These are phyloP conservation scores for Solanum appendiculatum DNA, from an alignment of 257 asterid genomes.

Conservation along the genomic window DNA sequence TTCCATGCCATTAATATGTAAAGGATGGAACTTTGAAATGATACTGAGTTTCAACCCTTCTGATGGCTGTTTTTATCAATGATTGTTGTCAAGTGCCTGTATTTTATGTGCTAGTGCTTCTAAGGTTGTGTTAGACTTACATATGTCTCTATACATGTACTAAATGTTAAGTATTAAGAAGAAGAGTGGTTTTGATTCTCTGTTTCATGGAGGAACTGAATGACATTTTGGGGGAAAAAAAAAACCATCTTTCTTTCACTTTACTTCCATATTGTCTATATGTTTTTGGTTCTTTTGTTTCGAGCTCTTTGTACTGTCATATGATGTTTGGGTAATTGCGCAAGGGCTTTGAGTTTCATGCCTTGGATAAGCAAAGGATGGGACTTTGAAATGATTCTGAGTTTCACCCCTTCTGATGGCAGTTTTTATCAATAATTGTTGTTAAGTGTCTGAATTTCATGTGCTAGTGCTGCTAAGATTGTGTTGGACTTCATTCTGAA, in stretches of 20 bases:
- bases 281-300: neutral
- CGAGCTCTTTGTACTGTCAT: neutral
- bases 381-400: neutral
- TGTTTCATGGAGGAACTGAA: neutral
- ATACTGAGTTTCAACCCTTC: neutral
- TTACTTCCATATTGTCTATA: neutral
- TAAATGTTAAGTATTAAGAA: neutral
- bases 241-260: neutral
- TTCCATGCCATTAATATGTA: neutral
- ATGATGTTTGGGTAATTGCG: neutral
- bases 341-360: constrained; percentile 1
- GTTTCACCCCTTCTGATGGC: neutral
- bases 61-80: neutral
- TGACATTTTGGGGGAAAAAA: neutral
- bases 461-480: neutral
- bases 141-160: neutral
- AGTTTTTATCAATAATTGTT: neutral
- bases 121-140: neutral
- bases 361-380: neutral
- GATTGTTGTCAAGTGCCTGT: neutral
- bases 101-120: neutral
- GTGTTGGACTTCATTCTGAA: neutral
- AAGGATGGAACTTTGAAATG: neutral
- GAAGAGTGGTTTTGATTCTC: neutral
- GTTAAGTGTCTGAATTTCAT: neutral